Evolutionary conservation across 192 early-diverging fungal species (phyloP).

Genomic region (Podila horticola): DNA sequence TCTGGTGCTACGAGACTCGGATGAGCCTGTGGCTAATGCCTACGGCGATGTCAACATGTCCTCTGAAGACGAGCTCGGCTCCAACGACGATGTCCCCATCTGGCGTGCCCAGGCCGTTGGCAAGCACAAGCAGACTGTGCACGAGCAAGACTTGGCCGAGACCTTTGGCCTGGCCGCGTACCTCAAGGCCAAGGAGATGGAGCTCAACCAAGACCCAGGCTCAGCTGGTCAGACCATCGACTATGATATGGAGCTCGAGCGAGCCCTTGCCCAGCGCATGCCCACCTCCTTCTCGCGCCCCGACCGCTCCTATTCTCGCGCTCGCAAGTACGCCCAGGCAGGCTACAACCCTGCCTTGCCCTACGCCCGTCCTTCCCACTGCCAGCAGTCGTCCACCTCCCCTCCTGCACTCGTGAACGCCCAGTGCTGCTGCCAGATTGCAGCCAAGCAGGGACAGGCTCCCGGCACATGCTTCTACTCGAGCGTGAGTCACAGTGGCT

Average conservation of each 20-base stretch:
- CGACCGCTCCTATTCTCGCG: slow-evolving; percentile 38
- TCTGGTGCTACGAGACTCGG: slow-evolving; percentile 29
- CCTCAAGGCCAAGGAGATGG: slow-evolving; percentile 51
- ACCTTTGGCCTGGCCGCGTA: slow-evolving; percentile 48
- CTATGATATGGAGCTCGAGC: slow-evolving; percentile 48
- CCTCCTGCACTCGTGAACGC: slow-evolving; percentile 9
- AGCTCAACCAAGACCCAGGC: slow-evolving; percentile 6
- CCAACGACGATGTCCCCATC: slow-evolving; percentile 27
- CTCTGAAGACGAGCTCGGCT: slow-evolving; percentile 23
- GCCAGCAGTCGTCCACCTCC: slow-evolving; percentile 6
- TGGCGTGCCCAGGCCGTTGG: slow-evolving; percentile 39
- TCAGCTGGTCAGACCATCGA: slow-evolving; percentile 26
- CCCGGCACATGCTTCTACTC: slow-evolving; percentile 42
- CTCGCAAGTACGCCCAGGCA: slow-evolving; percentile 49
- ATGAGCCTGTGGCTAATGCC: neutral
- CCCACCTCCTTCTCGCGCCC: slow-evolving; percentile 48
- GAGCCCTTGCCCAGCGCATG: slow-evolving; percentile 37
- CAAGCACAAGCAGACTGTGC: slow-evolving; percentile 47
- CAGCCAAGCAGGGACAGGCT: slow-evolving; percentile 24
- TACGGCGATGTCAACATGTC: slow-evolving; percentile 28
- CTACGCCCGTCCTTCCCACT: slow-evolving; percentile 42
- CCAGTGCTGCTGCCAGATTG: slow-evolving; percentile 46
- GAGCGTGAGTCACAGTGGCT: neutral
- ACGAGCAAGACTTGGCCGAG: slow-evolving; percentile 47
- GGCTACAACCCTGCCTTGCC: slow-evolving; percentile 39